Conservation (phyloP, 2,329 filamentous ascomycete species). For the Leptographium procerum region DNA sequence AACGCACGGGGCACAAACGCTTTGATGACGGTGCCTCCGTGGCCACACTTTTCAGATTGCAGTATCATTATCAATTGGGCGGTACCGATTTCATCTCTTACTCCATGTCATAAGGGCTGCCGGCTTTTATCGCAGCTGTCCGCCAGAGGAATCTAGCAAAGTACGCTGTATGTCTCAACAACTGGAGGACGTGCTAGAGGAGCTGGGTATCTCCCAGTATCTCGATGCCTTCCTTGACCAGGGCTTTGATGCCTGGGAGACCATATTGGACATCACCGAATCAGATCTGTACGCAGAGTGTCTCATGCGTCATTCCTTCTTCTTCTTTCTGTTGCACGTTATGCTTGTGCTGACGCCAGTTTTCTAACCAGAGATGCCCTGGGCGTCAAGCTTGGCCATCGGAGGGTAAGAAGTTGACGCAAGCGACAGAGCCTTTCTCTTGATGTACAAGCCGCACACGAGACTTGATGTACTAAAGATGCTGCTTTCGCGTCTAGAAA, state of each 20-base stretch:
- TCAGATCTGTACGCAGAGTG: conserved; percentile 57
- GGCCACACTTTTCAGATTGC: background rate
- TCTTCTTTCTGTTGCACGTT: background rate
- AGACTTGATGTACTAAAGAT: background rate
- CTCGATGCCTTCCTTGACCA: conserved; percentile 61
- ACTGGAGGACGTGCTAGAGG: conserved; percentile 55
- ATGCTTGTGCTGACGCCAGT: background rate
- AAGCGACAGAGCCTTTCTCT: background rate
- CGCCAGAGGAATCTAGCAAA: background rate
- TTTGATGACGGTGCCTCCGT: background rate
- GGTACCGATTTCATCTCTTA: background rate
- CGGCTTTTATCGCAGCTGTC: background rate
- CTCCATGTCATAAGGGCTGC: background rate
- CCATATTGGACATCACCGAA: conserved; percentile 72
- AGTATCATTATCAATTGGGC: background rate
- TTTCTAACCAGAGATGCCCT: conserved; percentile 40
- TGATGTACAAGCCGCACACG: background rate
- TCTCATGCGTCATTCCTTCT: background rate
- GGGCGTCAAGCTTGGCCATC: conserved; percentile 69
- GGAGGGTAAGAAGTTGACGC: conserved; percentile 46
- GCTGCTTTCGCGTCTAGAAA: conserved; percentile 41
- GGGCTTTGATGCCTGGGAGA: conserved; percentile 79
- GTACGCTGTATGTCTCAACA: conserved; percentile 42
- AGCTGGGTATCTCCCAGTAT: conserved; percentile 71
- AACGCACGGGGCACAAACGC: background rate